Evolutionary conservation across 345 rosid species (phyloP), one percentile per base, ranked within the genome.

Genomic region (Populus tremula): DNA sequence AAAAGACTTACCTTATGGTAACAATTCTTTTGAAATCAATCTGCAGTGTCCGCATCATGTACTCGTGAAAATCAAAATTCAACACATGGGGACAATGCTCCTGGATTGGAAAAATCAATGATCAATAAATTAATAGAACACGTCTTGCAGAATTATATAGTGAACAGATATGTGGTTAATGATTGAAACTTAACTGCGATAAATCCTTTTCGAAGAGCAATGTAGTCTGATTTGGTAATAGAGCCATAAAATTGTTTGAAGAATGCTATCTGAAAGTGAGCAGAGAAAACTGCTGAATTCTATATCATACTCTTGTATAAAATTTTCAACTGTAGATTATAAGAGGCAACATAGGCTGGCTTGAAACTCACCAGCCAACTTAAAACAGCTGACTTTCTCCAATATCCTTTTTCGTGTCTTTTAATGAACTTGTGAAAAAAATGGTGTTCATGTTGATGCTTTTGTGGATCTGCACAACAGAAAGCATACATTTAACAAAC

Each of bases 201-300:
- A 79, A 94, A 94, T 81, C 97, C 97, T 5, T 90, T 78, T 71
- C 99, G 88, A 69, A 95, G 84, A 29, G 89, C 81, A 62, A 90
- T 61, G 84, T 91, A 91, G 72, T 95, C 98, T 33, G 98, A 89
- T 78, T 89, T 87, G 70, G 92, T 90, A 35, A 94, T 88, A n/a
- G 94, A 91, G 65, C 86, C 87, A 71, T 90, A 86, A 78, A 94
- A 93, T 86, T 95, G 99, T 72, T 88, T 93, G 93, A 87, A 85
- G 87, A 95, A 95, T 33, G 98, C 86, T 70, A 90, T 87, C 94
- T 94, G 88, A 81, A 67, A 50, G 79, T 38, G 76, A 72, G 63
- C 74, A 68, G 27, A 20, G 3, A 14, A 20, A 69, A 67, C 4
- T 8, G 17, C 69, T 14, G 7, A 17, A 35, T 23, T 53, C 50